phyloP scores from a whole-genome alignment of 2,329 filamentous ascomycete genomes.

The Botrytis deweyae region DNA sequence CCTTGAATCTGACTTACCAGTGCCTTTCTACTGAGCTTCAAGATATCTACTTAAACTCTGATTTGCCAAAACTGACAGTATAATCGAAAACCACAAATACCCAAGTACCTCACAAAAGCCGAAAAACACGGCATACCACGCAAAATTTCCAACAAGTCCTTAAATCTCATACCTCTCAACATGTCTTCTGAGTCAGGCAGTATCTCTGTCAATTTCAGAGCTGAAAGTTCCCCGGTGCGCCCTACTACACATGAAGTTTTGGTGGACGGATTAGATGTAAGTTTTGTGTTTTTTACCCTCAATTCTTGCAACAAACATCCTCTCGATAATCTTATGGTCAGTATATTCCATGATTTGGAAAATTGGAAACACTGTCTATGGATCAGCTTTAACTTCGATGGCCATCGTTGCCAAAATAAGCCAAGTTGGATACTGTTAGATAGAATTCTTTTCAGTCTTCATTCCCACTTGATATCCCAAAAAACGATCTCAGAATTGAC shows the following conservation, averaged over 20 bases:
- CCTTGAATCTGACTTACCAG: not conserved
- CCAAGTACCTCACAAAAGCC: not conserved
- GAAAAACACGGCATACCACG: not conserved
- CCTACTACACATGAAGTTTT: not conserved
- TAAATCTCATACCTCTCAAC: not conserved
- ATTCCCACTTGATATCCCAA: not conserved
- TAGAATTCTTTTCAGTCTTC: not conserved
- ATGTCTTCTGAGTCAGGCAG: not conserved
- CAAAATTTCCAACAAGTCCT: not conserved
- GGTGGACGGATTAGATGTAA: not conserved
- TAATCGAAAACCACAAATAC: not conserved
- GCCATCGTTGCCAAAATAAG: not conserved
- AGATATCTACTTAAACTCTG: not conserved
- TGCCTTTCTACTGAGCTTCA: not conserved
- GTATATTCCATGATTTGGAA: not conserved
- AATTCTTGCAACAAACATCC: not conserved
- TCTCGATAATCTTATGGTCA: not conserved
- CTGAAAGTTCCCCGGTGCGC: not conserved
- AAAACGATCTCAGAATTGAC: not conserved
- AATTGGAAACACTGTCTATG: not conserved
- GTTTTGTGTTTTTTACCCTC: not conserved
- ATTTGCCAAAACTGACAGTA: not conserved
- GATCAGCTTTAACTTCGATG: not conserved
- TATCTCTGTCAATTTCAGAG: not conserved
- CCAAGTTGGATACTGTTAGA: not conserved